phyloP scores from a whole-genome alignment of 805 yeast species.

The Zygosaccharomyces rouxii region DNA sequence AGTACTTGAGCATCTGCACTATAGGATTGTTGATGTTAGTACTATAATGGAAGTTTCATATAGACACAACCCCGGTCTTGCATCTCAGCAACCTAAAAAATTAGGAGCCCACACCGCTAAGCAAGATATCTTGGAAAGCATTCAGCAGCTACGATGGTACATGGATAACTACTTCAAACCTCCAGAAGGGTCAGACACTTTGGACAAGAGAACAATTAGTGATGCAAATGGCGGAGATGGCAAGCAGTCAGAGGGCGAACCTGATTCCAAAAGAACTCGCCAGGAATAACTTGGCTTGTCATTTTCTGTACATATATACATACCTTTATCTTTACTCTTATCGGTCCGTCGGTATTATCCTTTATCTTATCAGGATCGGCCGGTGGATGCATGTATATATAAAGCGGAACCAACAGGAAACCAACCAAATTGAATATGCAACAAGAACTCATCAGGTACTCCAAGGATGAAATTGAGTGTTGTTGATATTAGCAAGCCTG shows the following conservation, averaged over 20 bases:
- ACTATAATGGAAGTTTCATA: conserved; percentile 72
- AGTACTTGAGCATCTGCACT: conserved; percentile 56
- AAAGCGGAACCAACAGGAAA: neutral
- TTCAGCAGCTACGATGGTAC: conserved; percentile 76
- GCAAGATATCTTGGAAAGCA: conserved; percentile 84
- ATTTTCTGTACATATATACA: too few species aligned
- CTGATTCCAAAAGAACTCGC: neutral
- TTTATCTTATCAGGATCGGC: neutral
- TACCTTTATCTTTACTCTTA: neutral
- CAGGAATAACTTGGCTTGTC: neutral
- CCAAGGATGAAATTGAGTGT: conserved; percentile 18
- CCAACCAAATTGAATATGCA: too few species aligned
- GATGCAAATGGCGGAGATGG: conserved; percentile 5
- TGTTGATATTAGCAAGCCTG: conserved; percentile 50
- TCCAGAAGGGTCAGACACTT: conserved; percentile 15
- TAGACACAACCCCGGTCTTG: conserved; percentile 68
- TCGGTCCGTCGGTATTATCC: neutral
- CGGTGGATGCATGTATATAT: neutral
- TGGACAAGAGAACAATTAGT: conserved; percentile 2
- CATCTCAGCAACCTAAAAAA: conserved; percentile 58
- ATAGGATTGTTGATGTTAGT: conserved; percentile 89
- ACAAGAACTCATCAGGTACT: neutral
- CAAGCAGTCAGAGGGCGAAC: neutral
- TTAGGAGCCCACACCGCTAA: conserved; percentile 77
- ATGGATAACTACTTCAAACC: conserved; percentile 54